phyloP scores from a whole-genome alignment of 2,329 filamentous ascomycete genomes.

The Pseudogymnoascus sp. region DNA sequence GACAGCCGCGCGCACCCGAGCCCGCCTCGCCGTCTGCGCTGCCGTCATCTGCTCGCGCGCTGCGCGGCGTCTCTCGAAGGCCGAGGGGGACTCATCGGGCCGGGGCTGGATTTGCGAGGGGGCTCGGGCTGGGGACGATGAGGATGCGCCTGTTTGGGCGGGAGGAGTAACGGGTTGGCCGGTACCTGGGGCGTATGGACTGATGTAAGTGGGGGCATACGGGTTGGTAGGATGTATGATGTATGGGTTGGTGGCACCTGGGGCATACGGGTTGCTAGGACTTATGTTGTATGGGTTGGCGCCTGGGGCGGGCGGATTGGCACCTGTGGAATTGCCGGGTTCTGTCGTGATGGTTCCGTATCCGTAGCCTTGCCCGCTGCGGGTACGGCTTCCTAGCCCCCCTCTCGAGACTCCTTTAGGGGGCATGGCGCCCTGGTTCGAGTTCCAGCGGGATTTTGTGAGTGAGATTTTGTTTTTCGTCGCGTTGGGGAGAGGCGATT shows the following conservation, averaged over 20 bases:
- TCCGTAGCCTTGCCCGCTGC: too few species aligned
- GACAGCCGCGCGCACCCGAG: not conserved
- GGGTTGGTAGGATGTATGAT: not conserved
- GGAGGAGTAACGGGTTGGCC: too few species aligned
- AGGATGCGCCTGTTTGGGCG: too few species aligned
- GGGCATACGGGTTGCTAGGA: too few species aligned
- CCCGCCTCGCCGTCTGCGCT: not conserved
- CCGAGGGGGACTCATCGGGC: not conserved
- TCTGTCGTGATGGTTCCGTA: not conserved
- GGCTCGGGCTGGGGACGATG: too few species aligned
- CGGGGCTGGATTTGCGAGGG: not conserved
- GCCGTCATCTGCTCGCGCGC: not conserved
- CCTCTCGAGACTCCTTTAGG: not conserved
- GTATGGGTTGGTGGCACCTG: too few species aligned
- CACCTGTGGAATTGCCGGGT: not conserved
- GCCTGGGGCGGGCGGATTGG: not conserved
- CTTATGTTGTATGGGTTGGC: too few species aligned
- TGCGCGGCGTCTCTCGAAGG: not conserved
- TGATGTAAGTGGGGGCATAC: too few species aligned
- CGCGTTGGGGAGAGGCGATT: not conserved
- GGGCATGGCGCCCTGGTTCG: not conserved
- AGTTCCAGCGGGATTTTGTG: not conserved
- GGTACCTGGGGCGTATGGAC: too few species aligned
- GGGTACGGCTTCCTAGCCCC: not conserved
- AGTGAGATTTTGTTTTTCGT: not conserved